Evolutionary conservation across 2,329 filamentous ascomycete genomes (phyloP), one percentile per base, ranked within the genome.

Genomic region (Ambrosiella xylebori): DNA sequence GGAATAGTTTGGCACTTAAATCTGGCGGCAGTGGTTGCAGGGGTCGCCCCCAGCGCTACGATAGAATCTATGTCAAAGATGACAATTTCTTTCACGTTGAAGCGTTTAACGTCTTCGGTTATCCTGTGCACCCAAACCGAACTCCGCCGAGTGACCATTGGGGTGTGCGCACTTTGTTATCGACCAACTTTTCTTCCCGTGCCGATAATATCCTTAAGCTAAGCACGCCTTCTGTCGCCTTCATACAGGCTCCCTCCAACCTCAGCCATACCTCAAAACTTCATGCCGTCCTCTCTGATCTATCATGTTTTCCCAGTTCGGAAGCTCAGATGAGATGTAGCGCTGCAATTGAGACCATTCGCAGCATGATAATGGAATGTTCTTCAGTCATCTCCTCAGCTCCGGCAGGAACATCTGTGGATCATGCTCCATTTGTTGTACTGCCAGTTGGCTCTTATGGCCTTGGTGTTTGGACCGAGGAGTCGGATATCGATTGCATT

Each of bases 391-490:
- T 12, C 17, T 12, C 51, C 13, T 38, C 35, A 8, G 15, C n/a
- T 38, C 35, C 49, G n/a, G 27, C 13, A 8, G 17, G 17, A n/a
- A 52, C 17, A n/a, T 27, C 17, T 36, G 27, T 4, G 9, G 27
- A 36, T 36, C 13, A n/a, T 13, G 8, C 2, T 37, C 47, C 1
- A 59, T 64, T 38, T 41, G 69, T 81, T 1, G 64, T 85, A 7
- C 72, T 79, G 5, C 74, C 81, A 0, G 79, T 85, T n/a, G 83
- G 82, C 0, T 85, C 82, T 0, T 84, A 81, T 63, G 79, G 77
- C 2, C 69, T 86, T 2, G 77, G 76, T 8, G 76, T 82, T 2
- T 85, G 81, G 79, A 79, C 77, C 1, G 64, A 70, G 1, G 65
- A 72, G 0, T 85, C 81, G 1, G 80, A 85, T 63, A 73, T 86